Base-by-base conservation (phyloP, 2,329 filamentous ascomycete genomes). In the Cylindrodendrum hubeiense region DNA sequence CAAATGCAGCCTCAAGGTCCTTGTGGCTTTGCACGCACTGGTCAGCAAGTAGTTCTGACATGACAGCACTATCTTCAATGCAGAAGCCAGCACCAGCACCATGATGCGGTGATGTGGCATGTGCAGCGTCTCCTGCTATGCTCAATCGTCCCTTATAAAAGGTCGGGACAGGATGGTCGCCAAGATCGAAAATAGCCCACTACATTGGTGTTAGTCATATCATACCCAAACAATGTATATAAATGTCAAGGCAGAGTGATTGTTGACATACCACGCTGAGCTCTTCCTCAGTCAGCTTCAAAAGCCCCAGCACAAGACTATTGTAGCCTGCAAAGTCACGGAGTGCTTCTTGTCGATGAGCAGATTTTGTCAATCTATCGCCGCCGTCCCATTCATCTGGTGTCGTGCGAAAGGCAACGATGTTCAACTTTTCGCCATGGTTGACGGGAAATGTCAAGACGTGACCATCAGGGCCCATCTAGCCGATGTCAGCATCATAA, bases 351-450 rank as follows among this genome's bases (percentile, higher is more conserved):
- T 78, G 73, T 1, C 76, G 73, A 5, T 71, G 76, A 0, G 77
- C 76, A n/a, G n/a, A n/a, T n/a, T n/a, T 1, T 61, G 57, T 26
- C 44, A 68, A 59, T 39, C 53, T 68, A 1, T 33, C 63, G 1
- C 65, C 50, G 12, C 73, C 71, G 2, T 57, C 46, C 79, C 80
- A 82, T 3, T 76, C 71, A 4, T 72, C 67, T 0, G 68, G 50
- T 21, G 76, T 74, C 0, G 80, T 79, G 3, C 80, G 73, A 47
- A 80, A 78, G 34, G 86, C 85, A 1, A 85, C 85, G 4, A 86
- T 82, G 66, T 90, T 90, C 77, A 90, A 82, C 0, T 83, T 84
- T 30, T 81, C 79, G 10, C 87, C 86, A 22, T 56, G 57, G 47
- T 56, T 61, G 13, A 61, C 53, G 15, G 57, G 57, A 39, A 61